phyloP scores from a whole-genome alignment of 331 rosid genomes.

The Pyracantha coccinea region DNA sequence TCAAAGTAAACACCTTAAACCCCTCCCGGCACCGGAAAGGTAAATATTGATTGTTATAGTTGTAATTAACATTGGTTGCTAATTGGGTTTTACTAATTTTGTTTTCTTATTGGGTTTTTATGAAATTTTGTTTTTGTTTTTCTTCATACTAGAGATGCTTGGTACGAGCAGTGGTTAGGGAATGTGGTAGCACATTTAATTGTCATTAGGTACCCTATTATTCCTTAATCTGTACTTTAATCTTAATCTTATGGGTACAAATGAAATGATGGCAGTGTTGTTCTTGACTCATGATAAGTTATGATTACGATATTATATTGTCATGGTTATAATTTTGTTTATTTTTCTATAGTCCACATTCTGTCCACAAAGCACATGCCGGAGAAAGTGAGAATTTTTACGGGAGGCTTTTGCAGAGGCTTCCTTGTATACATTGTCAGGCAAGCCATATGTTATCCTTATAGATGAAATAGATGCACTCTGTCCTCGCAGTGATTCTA shows the following conservation, averaged over 20 bases:
- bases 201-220: slow-evolving; percentile 45
- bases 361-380: slow-evolving; percentile 60
- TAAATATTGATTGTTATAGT: slow-evolving; percentile 1
- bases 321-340: not conserved
- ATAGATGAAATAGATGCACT: slow-evolving; percentile 88
- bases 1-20: slow-evolving; percentile 41
- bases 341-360: slow-evolving; percentile 55
- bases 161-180: slow-evolving; percentile 81
- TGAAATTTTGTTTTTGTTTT: not conserved
- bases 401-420: slow-evolving; percentile 80
- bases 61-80: not conserved
- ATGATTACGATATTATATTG: not conserved
- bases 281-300: not conserved
- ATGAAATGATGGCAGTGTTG: not conserved
- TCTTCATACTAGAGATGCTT: slow-evolving; percentile 57
- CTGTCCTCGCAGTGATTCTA: slow-evolving; percentile 77
- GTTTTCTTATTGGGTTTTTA: not conserved
- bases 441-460: slow-evolving; percentile 65
- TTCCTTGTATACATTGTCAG: slow-evolving; percentile 40
- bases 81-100: not conserved
- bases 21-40: slow-evolving; percentile 98
- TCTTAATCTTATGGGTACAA: not conserved
- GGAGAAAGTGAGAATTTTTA: slow-evolving; percentile 78
- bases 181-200: slow-evolving; percentile 73
- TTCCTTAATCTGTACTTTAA: not conserved